Base-by-base conservation (phyloP, 768 basidiomycete genomes). In the Phylloporus sp. region DNA sequence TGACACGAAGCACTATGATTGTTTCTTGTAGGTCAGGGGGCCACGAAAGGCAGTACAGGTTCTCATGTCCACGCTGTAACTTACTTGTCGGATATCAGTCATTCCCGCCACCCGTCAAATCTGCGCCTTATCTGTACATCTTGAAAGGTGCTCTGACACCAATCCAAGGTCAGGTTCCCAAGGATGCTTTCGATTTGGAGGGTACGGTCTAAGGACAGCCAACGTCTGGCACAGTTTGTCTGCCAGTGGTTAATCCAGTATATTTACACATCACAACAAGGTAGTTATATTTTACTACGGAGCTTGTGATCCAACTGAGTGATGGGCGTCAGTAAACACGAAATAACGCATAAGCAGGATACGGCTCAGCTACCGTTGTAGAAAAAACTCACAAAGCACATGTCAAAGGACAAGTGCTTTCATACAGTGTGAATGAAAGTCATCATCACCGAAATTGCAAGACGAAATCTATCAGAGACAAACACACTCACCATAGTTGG, bases 351-450 rank as follows among this genome's bases (percentile, higher is more conserved):
- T 37, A 35, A 40, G 40, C 55, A 49, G 45, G 47, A 33, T 54
- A 53, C 58, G 65, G 73, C 68, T 87, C 84, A 87, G 84, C 75
- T 87, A 87, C 84, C 85, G 84, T 87, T 86, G 85, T 87, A 86
- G 82, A 78, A 72, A 57, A 68, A 65, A 72, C 62, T 81, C 82
- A 80, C 60, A 44, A 74, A 73, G 63, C 69, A 65, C 60, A 64
- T 66, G 65, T 57, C 64, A 49, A 42, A 68, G n/a, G 64, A 63
- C 56, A 61, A 57, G 65, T 64, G 64, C 62, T 69, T 77, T 87
- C 83, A 70, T 78, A 80, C 80, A 85, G 83, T 85, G 81, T 82
- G 82, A 83, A 86, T 82, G 69, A 63, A 68, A 42, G 72, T 75
- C 78, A 82, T 82, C 80, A 75, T 60, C 35, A 67, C 61, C 62